These are phyloP conservation scores for Omphalotus guepiniiformis DNA, from an alignment of 768 basidiomycete genomes.

Conservation along the genomic window DNA sequence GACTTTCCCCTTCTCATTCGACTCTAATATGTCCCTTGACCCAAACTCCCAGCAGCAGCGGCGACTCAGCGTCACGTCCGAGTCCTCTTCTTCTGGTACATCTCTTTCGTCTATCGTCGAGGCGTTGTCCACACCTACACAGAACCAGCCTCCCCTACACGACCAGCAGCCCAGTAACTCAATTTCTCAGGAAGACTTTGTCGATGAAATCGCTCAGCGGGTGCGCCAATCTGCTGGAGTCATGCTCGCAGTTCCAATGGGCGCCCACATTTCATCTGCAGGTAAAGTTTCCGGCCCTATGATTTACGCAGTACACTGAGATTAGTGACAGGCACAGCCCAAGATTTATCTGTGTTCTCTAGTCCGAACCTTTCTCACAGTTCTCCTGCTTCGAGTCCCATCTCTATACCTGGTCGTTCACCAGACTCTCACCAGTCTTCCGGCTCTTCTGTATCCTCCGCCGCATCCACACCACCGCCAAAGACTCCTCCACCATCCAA, in stretches of 20 bases:
- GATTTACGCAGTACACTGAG: too few species aligned
- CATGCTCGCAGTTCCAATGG: slow-evolving; percentile 45
- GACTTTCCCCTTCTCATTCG: slow-evolving; percentile 41
- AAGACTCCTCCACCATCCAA: slow-evolving; percentile 28
- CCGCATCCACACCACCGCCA: slow-evolving; percentile 35
- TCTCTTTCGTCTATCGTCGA: slow-evolving; percentile 50
- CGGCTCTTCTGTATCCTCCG: background rate
- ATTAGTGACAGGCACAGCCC: too few species aligned
- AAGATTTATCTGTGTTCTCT: slow-evolving; percentile 2
- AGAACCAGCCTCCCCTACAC: slow-evolving; percentile 15
- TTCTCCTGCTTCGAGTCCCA: slow-evolving; percentile 31
- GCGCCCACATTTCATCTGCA: too few species aligned
- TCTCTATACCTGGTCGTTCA: slow-evolving; percentile 27
- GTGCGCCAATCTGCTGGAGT: slow-evolving; percentile 56
- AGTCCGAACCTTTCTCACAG: slow-evolving; percentile 9
- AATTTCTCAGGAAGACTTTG: slow-evolving; percentile 15
- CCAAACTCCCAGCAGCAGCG: slow-evolving; percentile 23
- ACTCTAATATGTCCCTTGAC: slow-evolving; percentile 28
- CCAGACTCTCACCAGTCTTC: slow-evolving; percentile 12
- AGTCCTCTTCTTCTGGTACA: slow-evolving; percentile 50
- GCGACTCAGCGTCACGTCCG: slow-evolving; percentile 52
- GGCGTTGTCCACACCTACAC: slow-evolving; percentile 20
- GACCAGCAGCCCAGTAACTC: slow-evolving; percentile 16
- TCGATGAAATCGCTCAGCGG: slow-evolving; percentile 41
- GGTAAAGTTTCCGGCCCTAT: too few species aligned